These are phyloP conservation scores for Nidula microcarpa DNA, from an alignment of 768 basidiomycete species.

Conservation along the genomic window DNA sequence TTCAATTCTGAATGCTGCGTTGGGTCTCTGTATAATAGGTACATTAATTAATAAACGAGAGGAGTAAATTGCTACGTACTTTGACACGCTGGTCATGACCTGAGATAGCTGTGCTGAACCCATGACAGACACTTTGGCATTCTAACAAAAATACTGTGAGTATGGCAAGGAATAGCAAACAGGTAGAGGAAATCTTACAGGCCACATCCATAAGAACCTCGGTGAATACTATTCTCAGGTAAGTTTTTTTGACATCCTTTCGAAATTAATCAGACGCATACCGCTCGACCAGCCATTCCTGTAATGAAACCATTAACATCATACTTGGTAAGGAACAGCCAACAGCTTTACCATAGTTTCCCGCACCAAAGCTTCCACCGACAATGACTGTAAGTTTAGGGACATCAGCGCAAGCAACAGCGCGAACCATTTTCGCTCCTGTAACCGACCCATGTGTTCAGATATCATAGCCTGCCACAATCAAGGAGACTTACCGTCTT, in stretches of 20 bases:
- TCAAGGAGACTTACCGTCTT: slow-evolving; percentile 55
- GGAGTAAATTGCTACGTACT: slow-evolving; percentile 36
- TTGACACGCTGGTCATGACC: slow-evolving; percentile 89
- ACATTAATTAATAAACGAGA: neutral
- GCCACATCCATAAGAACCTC: slow-evolving; percentile 98
- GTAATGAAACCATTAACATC: slow-evolving; percentile 2
- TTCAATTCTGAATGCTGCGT: slow-evolving; percentile 71
- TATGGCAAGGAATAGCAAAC: slow-evolving; percentile 6
- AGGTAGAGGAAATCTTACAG: slow-evolving; percentile 45
- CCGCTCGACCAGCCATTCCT: slow-evolving; percentile 93
- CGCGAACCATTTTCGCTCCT: slow-evolving; percentile 95
- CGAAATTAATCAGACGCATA: slow-evolving; percentile 35
- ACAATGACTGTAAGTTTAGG: slow-evolving; percentile 93
- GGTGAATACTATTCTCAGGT: slow-evolving; percentile 72
- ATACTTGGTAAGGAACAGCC: slow-evolving; percentile 10
- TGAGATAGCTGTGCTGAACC: slow-evolving; percentile 90
- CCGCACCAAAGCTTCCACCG: slow-evolving; percentile 92
- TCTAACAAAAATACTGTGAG: slow-evolving; percentile 34
- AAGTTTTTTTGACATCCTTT: slow-evolving; percentile 1
- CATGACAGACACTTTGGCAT: slow-evolving; percentile 94
- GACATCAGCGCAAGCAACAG: slow-evolving; percentile 90
- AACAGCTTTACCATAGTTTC: slow-evolving; percentile 72
- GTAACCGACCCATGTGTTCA: neutral
- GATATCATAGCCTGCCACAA: neutral
- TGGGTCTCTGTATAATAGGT: slow-evolving; percentile 55